These are phyloP conservation scores for Meredithiella fracta DNA, from an alignment of 2,329 filamentous ascomycete genomes.

Conservation along the genomic window DNA sequence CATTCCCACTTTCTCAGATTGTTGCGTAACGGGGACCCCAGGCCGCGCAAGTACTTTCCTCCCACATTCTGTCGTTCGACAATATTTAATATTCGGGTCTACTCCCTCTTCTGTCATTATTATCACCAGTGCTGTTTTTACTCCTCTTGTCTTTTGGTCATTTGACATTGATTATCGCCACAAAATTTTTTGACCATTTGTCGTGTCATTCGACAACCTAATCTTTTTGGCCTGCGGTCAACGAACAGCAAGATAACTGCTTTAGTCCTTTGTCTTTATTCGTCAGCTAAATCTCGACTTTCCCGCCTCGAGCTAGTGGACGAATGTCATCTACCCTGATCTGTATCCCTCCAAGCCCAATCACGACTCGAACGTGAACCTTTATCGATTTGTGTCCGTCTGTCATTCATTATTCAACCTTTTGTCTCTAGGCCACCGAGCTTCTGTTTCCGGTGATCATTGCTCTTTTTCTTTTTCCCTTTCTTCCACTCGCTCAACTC, in stretches of 20 bases:
- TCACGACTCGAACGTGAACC: not conserved
- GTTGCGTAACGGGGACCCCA: not conserved
- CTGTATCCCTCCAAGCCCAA: not conserved
- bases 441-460: not conserved
- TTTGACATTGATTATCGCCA: too few species aligned
- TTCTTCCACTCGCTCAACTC: not conserved
- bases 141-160: not conserved
- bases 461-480: not conserved
- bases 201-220: too few species aligned
- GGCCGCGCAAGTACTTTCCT: conserved; percentile 3
- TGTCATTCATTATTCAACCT: not conserved
- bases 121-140: not conserved
- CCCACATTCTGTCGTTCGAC: not conserved
- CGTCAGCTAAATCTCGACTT: not conserved
- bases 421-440: not conserved
- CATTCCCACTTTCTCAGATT: not conserved
- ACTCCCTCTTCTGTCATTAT: not conserved
- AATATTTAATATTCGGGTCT: not conserved
- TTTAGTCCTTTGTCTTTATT: not conserved
- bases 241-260: too few species aligned
- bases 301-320: not conserved
- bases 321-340: not conserved
- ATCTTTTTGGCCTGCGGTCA: too few species aligned
- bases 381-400: not conserved
- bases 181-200: too few species aligned